Base-by-base conservation (phyloP, 2,329 filamentous ascomycete species). In the Claviceps sp. region DNA sequence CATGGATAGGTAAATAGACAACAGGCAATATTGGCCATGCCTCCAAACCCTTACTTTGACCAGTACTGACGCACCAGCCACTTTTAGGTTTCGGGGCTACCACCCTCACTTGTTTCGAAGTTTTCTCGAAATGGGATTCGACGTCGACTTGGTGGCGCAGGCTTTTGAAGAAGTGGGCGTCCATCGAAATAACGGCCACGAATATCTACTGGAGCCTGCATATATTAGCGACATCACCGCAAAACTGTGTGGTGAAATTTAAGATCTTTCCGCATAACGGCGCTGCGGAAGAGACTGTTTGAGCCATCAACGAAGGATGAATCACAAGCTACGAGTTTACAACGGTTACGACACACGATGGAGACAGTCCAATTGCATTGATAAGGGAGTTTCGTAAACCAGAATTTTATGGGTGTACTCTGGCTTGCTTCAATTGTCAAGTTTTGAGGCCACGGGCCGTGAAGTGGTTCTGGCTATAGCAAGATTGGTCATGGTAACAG, bases 211-310 rank as follows among this genome's bases (percentile, higher is more conserved):
- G n/a, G 88, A 94, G 63, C 87, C 93, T 61, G 89, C 84, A 1
- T 90, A 89, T 59, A 88, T 95, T 78, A 89, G 87, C 3, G 89
- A 95, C 59, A 84, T 97, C 56, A 95, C 88, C 0, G 87, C 89
- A 17, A 77, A 85, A 53, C 77, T 97, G 6, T 81, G 96, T 38
- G 87, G 87, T 40, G 90, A 96, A 89, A 95, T 68, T 77, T 48
- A 52, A 11, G 80, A 64, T 84, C 24, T 0, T 17, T 13, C 6
- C 1, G 7, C 16, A 14, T n/a, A 3, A 43, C 7, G 14, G 6
- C 10, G 34, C 4, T 39, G 24, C 30, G 48, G 24, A 30, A 11
- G 51, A 26, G 17, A 5, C 17, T 39, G 24, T 14, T 30, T 16
- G 22, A 16, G n/a, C 8, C 14, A 48, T 44, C 26, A 24, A 37